Evolutionary conservation across 768 basidiomycete species (phyloP).

Genomic region (Hygrophoropsis aurantiaca): DNA sequence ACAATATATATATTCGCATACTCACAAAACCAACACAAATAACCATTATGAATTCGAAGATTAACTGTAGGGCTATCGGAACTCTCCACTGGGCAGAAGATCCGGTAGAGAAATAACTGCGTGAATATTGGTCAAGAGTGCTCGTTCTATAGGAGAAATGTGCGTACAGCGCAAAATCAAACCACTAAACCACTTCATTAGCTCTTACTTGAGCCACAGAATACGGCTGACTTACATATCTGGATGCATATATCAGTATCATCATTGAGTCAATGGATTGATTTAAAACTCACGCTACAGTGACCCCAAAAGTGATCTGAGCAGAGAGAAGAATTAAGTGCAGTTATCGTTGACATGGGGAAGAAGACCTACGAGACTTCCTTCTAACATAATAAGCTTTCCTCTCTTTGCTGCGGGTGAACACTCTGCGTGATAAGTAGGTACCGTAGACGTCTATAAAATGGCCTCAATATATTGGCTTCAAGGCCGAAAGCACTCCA

Average conservation of each 20-base stretch:
- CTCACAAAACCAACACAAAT: slow-evolving; percentile 31
- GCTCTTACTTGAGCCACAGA: too few species aligned
- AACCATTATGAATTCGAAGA: slow-evolving; percentile 39
- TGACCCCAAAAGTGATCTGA: slow-evolving; percentile 38
- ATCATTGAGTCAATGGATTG: background rate
- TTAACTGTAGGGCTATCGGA: slow-evolving; percentile 40
- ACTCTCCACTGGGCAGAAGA: slow-evolving; percentile 42
- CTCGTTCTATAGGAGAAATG: background rate
- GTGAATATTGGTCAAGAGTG: background rate
- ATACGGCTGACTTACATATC: background rate
- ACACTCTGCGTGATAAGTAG: slow-evolving; percentile 46
- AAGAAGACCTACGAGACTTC: slow-evolving; percentile 20
- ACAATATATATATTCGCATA: slow-evolving; percentile 1
- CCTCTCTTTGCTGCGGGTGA: slow-evolving; percentile 43
- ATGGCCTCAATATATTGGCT: background rate
- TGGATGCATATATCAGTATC: slow-evolving; percentile 1
- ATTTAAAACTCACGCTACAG: slow-evolving; percentile 33
- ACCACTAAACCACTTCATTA: slow-evolving; percentile 32
- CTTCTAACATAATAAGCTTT: slow-evolving; percentile 40
- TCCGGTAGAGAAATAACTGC: slow-evolving; percentile 33
- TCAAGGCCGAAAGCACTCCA: background rate
- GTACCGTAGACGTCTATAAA: slow-evolving; percentile 40
- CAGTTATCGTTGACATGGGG: too few species aligned
- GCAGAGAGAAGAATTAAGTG: too few species aligned
- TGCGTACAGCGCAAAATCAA: slow-evolving; percentile 40